Percentiles rank a stretch among this genome's conserved stretches.
Evolutionary conservation across 116 monocot genomes (phyloP).

Genomic region (Dioscorea cayenensis): DNA sequence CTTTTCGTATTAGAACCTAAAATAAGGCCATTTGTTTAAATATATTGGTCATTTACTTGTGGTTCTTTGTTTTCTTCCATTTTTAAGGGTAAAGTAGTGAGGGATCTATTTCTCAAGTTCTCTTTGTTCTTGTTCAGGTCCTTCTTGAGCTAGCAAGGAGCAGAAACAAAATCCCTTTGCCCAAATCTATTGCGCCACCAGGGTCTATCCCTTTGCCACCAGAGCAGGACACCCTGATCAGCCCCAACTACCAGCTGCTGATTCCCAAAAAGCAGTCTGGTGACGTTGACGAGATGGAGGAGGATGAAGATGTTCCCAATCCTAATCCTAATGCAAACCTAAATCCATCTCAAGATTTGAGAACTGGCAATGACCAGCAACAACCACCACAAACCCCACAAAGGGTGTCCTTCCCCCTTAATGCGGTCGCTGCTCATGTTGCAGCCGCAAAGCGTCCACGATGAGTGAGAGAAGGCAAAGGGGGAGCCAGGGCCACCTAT

Average conservation of each 20-base stretch:
- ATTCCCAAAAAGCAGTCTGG: conserved; percentile 37
- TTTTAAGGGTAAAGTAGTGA: no score
- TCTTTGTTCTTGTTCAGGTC: conserved; percentile 37
- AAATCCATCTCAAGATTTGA: conserved; percentile 24
- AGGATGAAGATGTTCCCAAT: conserved; percentile 29
- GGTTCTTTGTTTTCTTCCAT: no score
- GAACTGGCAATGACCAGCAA: conserved; percentile 2
- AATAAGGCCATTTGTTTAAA: no score
- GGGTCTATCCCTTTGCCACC: conserved; percentile 82
- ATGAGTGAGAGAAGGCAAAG: not conserved
- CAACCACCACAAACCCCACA: conserved; percentile 13
- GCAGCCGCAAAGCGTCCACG: conserved; percentile 21
- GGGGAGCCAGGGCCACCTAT: not conserved
- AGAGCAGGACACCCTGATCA: conserved; percentile 80
- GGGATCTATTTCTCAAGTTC: not conserved
- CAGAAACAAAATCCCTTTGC: conserved; percentile 81
- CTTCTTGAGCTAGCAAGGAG: conserved; percentile 68
- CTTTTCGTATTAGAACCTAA: no score
- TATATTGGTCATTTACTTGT: no score
- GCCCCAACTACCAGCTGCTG: conserved; percentile 83
- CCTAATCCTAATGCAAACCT: conserved; percentile 22
- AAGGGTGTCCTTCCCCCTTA: conserved; percentile 33
- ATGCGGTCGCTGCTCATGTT: conserved; percentile 10
- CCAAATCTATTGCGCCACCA: conserved; percentile 66
- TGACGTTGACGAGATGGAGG: conserved; percentile 57